Evolutionary conservation across 495 filamentous ascomycete species (phyloP), one percentile per base, ranked within the genome.

Genomic region (Penicillium atrosanguineum): DNA sequence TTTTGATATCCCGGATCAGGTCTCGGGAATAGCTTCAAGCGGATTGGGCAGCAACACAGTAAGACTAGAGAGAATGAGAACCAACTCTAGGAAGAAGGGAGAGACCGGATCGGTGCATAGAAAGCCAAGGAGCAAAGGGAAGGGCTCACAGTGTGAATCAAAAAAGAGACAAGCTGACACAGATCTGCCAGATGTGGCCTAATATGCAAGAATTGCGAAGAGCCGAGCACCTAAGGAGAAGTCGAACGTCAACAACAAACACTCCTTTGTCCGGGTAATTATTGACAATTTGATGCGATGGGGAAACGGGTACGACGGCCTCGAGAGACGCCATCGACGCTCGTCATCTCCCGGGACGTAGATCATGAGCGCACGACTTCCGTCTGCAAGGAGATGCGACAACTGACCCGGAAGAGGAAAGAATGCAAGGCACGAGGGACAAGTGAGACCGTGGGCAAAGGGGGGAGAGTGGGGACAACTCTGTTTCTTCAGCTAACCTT

Each of bases 371-470:
- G 60, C 59, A 73, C 65, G 61, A 70, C 58, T 51, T 68, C 36
- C 57, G 50, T 25, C 66, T 65, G 71, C 69, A 74, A 74, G 71
- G 69, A 72, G 68, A 60, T 62, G 51, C 47, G 48, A 65, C 63
- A 66, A 52, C 56, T 44, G 57, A 12, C 6, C 50, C 54, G 25
- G 55, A 72, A 73, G 49, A 65, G 61, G 60, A 63, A 52, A 45
- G 39, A 56, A 74, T 73, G 71, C 71, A 74, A 74, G 71, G 71
- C 71, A 74, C 68, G 60, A 69, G 67, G 62, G 60, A 48, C 56
- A 56, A 65, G 48, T 62, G 59, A 67, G 64, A 64, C 64, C 64
- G 64, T 67, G 64, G 64, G 61, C 63, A 44, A 56, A 60, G 58
- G 56, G 61, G 45, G 49, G 43, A 18, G 31, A 52, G 51, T 52